Percentiles rank a stretch among this genome's conserved stretches.
phyloP scores from a whole-genome alignment of 164 flowering plant species.

The Berberis vulgaris region DNA sequence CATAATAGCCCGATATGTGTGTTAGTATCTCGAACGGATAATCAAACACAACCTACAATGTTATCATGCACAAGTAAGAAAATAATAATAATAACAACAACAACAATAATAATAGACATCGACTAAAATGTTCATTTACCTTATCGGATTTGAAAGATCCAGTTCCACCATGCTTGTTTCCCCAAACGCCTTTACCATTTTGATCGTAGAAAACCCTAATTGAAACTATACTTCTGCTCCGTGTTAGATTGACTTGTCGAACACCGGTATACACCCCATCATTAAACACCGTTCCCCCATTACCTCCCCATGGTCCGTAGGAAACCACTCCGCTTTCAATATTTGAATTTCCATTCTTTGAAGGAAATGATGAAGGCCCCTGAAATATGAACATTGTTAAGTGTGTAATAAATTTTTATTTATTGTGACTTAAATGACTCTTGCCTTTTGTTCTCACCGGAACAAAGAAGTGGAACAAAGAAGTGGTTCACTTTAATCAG shows the following conservation, averaged over 20 bases:
- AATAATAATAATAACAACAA: neutral
- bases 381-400: too few species aligned
- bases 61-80: neutral
- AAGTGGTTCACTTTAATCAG: too few species aligned
- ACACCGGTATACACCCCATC: slow-evolving; percentile 64
- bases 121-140: slow-evolving; percentile 22
- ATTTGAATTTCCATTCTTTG: slow-evolving; percentile 15
- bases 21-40: slow-evolving; percentile 65
- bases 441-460: too few species aligned
- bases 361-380: neutral
- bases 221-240: slow-evolving; percentile 47
- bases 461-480: too few species aligned
- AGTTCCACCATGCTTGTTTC: slow-evolving; percentile 65
- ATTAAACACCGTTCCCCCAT: slow-evolving; percentile 59
- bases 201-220: slow-evolving; percentile 57
- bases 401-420: too few species aligned
- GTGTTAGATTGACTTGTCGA: slow-evolving; percentile 49
- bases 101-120: neutral
- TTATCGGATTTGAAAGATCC: slow-evolving; percentile 50
- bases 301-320: slow-evolving; percentile 87
- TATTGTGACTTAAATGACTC: too few species aligned
- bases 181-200: slow-evolving; percentile 51
- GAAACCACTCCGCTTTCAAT: slow-evolving; percentile 17
- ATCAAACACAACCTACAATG: slow-evolving; percentile 54
- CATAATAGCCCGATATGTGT: slow-evolving; percentile 55